Evolutionary conservation across 1,284 basidiomycete genomes (phyloP).

Genomic region (Pseudozyma sp.): DNA sequence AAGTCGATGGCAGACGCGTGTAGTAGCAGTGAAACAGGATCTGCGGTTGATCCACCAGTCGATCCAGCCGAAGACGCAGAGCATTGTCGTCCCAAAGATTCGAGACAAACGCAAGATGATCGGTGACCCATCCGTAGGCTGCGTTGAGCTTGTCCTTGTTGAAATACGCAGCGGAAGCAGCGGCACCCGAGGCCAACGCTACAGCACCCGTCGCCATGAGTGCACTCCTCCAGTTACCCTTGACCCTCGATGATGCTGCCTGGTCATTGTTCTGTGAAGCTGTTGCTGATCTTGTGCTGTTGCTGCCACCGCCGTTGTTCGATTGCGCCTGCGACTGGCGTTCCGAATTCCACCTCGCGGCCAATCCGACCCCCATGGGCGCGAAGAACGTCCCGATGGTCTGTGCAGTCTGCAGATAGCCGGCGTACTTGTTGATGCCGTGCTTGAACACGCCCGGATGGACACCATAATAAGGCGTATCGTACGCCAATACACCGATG

Average conservation of each 20-base stretch:
- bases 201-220: slow-evolving; percentile 72
- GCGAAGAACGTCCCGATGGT: slow-evolving; percentile 71
- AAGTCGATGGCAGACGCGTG: slow-evolving; percentile 48
- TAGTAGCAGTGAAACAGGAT: slow-evolving; percentile 71
- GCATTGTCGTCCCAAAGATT: slow-evolving; percentile 84
- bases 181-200: slow-evolving; percentile 81
- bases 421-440: slow-evolving; percentile 79
- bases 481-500: slow-evolving; percentile 84
- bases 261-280: slow-evolving; percentile 37
- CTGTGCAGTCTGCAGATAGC: slow-evolving; percentile 78
- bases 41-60: slow-evolving; percentile 36
- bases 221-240: slow-evolving; percentile 32
- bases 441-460: slow-evolving; percentile 89
- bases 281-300: slow-evolving; percentile 15
- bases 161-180: slow-evolving; percentile 75
- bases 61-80: slow-evolving; percentile 73
- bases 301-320: slow-evolving; percentile 19
- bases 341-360: slow-evolving; percentile 69
- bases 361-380: slow-evolving; percentile 72
- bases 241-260: slow-evolving; percentile 13
- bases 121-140: slow-evolving; percentile 76
- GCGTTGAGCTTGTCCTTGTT: slow-evolving; percentile 74
- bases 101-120: slow-evolving; percentile 90
- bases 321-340: slow-evolving; percentile 22
- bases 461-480: slow-evolving; percentile 77